Evolutionary conservation across 176 grass and related monocot genomes (phyloP).

Genomic region (Rhynchospora breviuscula): DNA sequence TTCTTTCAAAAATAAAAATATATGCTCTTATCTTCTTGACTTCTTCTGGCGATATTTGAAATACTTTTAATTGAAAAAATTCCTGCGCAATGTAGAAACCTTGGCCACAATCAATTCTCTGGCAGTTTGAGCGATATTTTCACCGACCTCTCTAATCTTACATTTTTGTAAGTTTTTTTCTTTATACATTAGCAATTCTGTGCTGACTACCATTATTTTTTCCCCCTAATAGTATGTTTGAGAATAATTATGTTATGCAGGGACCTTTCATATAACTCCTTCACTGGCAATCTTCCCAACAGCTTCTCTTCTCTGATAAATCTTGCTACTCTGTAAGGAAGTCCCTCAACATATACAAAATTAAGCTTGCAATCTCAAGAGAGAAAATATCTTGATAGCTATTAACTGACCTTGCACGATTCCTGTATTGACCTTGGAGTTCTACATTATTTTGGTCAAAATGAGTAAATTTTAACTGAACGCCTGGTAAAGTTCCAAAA

Average conservation of each 20-base stretch:
- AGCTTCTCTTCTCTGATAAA: conserved; percentile 55
- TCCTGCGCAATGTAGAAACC: conserved; percentile 47
- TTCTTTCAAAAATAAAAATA: conserved; percentile 6
- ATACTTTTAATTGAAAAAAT: conserved; percentile 1
- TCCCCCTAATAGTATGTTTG: conserved; percentile 4
- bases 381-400: conserved; percentile 3
- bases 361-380: not conserved
- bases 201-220: not conserved
- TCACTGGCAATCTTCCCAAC: conserved; percentile 61
- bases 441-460: not conserved
- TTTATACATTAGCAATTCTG: conserved; percentile 10
- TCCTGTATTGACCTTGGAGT: not conserved
- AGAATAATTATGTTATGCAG: conserved; percentile 35
- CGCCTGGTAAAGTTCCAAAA: not conserved
- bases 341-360: not conserved
- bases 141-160: conserved; percentile 56
- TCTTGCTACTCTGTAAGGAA: conserved; percentile 65
- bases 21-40: not conserved
- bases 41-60: not conserved
- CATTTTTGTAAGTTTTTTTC: conserved; percentile 60
- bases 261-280: conserved; percentile 66
- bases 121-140: conserved; percentile 48
- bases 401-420: not conserved
- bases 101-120: conserved; percentile 79
- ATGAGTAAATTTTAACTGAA: not conserved